These are phyloP conservation scores for Elongisporangium undulatum DNA, from an alignment of 352 stramenopile species.

Conservation along the genomic window DNA sequence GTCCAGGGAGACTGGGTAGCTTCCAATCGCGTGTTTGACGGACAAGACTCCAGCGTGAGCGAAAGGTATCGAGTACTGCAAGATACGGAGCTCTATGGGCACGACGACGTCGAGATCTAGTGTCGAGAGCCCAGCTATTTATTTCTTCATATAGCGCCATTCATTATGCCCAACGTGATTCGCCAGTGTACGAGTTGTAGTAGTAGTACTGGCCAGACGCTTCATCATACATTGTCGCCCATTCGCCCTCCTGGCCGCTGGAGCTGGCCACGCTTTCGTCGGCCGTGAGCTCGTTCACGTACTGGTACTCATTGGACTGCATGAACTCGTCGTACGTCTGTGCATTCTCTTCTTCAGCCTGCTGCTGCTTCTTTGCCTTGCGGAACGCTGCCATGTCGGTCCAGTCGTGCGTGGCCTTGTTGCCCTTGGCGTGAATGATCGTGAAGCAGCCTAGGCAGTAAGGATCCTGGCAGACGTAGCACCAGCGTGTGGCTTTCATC, in stretches of 20 bases:
- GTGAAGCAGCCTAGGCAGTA: conserved; percentile 81
- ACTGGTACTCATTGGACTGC: conserved; percentile 73
- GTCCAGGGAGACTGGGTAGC: background rate
- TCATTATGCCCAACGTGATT: conserved; percentile 57
- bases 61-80: background rate
- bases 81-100: conserved; percentile 1
- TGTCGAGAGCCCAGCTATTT: conserved; percentile 3
- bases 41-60: background rate
- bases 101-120: conserved; percentile 5
- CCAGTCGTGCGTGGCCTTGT: conserved; percentile 70
- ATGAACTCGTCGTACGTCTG: conserved; percentile 80
- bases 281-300: conserved; percentile 45
- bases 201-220: conserved; percentile 64
- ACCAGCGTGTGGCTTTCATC: conserved; percentile 80
- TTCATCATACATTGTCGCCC: conserved; percentile 60
- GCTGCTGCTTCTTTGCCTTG: conserved; percentile 30
- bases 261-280: conserved; percentile 9
- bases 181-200: conserved; percentile 66
- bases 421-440: conserved; percentile 81
- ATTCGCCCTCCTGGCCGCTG: conserved; percentile 20
- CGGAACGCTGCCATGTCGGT: conserved; percentile 63
- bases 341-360: conserved; percentile 41
- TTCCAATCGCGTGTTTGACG: background rate
- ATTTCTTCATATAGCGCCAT: conserved; percentile 3
- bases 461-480: conserved; percentile 63